These are phyloP conservation scores for Fusarium sororula DNA, from an alignment of 2,329 filamentous ascomycete genomes.

Conservation along the genomic window DNA sequence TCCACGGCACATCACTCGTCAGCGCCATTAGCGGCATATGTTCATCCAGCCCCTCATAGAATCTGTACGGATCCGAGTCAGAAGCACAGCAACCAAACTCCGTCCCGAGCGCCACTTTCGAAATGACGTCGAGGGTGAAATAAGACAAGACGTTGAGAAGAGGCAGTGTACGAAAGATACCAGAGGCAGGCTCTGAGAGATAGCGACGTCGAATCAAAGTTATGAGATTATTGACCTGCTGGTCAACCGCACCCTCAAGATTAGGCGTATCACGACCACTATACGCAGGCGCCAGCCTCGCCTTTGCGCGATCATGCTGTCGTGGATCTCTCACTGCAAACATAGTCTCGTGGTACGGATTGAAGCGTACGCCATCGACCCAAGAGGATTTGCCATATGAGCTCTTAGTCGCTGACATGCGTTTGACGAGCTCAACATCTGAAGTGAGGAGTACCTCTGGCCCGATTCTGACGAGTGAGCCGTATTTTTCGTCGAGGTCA, in stretches of 20 bases:
- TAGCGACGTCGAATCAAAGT: background rate
- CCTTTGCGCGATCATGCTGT: background rate
- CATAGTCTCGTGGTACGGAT: background rate
- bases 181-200: background rate
- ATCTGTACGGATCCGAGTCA: background rate
- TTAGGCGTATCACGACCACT: constrained; percentile 1
- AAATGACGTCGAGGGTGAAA: background rate
- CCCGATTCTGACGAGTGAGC: background rate
- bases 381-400: background rate
- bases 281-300: background rate
- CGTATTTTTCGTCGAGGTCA: background rate
- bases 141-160: background rate
- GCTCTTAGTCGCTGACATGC: background rate
- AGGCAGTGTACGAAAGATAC: background rate
- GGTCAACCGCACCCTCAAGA: background rate
- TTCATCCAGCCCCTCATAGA: background rate
- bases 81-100: constrained; percentile 3
- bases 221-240: background rate
- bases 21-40: background rate
- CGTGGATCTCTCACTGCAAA: background rate
- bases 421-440: background rate
- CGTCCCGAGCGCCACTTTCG: background rate
- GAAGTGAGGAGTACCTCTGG: background rate
- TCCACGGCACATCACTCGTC: background rate
- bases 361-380: background rate